These are phyloP conservation scores for Thelonectria discophora DNA, from an alignment of 2,329 filamentous ascomycete species.

Conservation along the genomic window DNA sequence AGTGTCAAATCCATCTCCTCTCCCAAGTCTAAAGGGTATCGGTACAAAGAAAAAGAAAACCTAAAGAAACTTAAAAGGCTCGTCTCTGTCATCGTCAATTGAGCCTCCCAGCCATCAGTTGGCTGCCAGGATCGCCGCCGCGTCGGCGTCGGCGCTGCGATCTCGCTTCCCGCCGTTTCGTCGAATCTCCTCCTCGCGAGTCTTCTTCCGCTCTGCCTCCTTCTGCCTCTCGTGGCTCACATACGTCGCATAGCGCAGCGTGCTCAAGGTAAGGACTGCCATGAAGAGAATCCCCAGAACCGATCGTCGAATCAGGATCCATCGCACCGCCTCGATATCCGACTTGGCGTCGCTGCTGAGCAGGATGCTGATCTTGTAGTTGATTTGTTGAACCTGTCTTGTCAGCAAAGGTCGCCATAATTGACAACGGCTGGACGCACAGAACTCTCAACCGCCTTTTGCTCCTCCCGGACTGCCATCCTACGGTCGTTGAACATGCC, in stretches of 20 bases:
- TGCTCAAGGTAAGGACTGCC: constrained; percentile 67
- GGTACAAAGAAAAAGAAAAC: constrained; percentile 33
- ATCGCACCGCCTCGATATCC: constrained; percentile 89
- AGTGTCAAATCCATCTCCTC: constrained; percentile 17
- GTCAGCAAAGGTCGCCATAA: constrained; percentile 19
- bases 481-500: constrained; percentile 96
- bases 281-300: constrained; percentile 73
- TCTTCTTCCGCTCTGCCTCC: constrained; percentile 55
- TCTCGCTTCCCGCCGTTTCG: constrained; percentile 57
- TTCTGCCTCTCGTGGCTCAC: constrained; percentile 59
- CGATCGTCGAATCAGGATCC: constrained; percentile 77
- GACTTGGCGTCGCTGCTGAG: constrained; percentile 91
- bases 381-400: constrained; percentile 84
- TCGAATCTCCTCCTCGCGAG: constrained; percentile 54
- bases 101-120: constrained; percentile 50
- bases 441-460: constrained; percentile 82
- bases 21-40: constrained; percentile 43
- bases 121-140: constrained; percentile 66
- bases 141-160: constrained; percentile 58
- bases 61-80: constrained; percentile 26
- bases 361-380: constrained; percentile 92
- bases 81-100: constrained; percentile 8
- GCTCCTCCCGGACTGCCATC: constrained; percentile 89
- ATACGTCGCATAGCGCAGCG: constrained; percentile 68
- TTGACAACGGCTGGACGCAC: constrained; percentile 54